These are phyloP conservation scores for Pseudocercospora eumusae DNA, from an alignment of 2,329 filamentous ascomycete genomes.

Conservation along the genomic window DNA sequence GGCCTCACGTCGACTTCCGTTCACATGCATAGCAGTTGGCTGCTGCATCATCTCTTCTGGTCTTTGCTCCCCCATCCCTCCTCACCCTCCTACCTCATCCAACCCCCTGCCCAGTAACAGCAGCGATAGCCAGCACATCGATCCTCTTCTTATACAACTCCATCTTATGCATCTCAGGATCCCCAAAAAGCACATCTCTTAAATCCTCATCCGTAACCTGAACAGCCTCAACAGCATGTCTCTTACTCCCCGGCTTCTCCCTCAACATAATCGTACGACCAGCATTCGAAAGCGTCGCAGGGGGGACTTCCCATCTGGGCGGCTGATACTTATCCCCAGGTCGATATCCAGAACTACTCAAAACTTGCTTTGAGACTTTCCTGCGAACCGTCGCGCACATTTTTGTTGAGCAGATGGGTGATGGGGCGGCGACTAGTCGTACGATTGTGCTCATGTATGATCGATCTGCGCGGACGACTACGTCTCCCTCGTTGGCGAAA, in stretches of 20 bases:
- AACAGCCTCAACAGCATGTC: constrained; percentile 65
- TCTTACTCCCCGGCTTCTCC: constrained; percentile 42
- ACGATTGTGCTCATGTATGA: constrained; percentile 72
- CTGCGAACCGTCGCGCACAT: constrained; percentile 15
- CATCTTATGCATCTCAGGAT: constrained; percentile 80
- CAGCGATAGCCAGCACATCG: constrained; percentile 69
- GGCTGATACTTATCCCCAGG: constrained; percentile 22
- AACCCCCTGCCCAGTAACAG: constrained; percentile 55
- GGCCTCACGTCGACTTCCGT: not conserved
- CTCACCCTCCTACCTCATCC: constrained; percentile 12
- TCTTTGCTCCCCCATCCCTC: not conserved
- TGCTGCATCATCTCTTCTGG: not conserved
- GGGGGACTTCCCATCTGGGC: constrained; percentile 64
- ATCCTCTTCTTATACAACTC: constrained; percentile 71
- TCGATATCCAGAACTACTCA: constrained; percentile 11
- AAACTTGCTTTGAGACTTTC: constrained; percentile 17
- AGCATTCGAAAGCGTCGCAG: constrained; percentile 67
- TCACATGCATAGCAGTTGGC: not conserved
- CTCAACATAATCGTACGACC: constrained; percentile 69
- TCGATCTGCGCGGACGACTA: constrained; percentile 74
- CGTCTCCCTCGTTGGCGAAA: constrained; percentile 86
- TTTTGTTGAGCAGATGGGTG: constrained; percentile 17
- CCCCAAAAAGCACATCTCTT: constrained; percentile 73
- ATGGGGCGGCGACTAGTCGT: constrained; percentile 62
- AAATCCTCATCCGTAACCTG: constrained; percentile 68